Evolutionary conservation across 352 stramenopile genomes (phyloP), one percentile per base, ranked within the genome.

Genomic region (Pythium myriotylum): DNA sequence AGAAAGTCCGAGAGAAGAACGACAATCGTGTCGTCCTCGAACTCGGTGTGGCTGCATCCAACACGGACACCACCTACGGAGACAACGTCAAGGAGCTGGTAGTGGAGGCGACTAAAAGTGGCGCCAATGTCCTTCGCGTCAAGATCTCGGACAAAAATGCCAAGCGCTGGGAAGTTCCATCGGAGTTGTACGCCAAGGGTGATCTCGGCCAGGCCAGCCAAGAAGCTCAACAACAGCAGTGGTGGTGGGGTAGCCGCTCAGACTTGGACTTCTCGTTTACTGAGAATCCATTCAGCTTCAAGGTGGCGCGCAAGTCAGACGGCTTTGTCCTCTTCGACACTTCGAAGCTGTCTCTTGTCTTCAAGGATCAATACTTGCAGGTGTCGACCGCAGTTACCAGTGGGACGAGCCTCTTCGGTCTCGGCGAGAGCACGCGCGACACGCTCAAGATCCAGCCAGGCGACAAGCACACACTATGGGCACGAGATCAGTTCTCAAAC

Each of bases 351-450:
- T 42, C 59, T 20, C 39, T 72, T 20, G 62, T 62, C 19, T 62
- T 81, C 51, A 72, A 77, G 43, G 74, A 87, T 58, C 79, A 89
- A 65, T 87, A 81, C 61, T 26, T 89, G 29, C 73, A 89, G 48
- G 40, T 89, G 14, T 66, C 77, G 26, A 84, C 71, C 0, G 48
- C 54, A 0, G 54, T 79, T 32, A 32, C 51, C 4, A 29, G 33
- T 17, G 59, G 67, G 20, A 27, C 67, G 2, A 73, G 47, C 17
- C 51, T 85, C 32, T 88, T 77, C 53, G 78, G 78, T 23, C 49
- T 84, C 42, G 78, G 78, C 10, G 78, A 88, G 62, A 79, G 65
- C 67, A 74, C 70, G 5, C 70, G 73, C 17, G 29, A 43, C 24
- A 71, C 65, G 50, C 59, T 81, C 22, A 60, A 59, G 5, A 43